Percentiles rank a stretch among this genome's conserved stretches.
Evolutionary conservation across 2,329 filamentous ascomycete genomes (phyloP).

Genomic region (Periconia digitata): DNA sequence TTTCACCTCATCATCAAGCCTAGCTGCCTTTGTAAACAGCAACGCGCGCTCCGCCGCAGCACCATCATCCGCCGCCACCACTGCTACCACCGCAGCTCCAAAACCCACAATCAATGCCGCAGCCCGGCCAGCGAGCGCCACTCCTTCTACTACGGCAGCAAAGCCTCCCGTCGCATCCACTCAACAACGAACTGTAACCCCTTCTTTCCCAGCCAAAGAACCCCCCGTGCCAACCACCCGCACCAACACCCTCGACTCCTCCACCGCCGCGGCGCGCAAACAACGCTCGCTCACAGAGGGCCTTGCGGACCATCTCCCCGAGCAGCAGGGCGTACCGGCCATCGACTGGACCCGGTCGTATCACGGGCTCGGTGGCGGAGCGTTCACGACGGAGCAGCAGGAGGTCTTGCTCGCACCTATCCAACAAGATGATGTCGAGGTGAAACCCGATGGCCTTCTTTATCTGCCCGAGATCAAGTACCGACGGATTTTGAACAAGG

Average conservation of each 20-base stretch:
- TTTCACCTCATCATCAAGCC: constrained; percentile 23
- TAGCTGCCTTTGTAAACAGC: constrained; percentile 25
- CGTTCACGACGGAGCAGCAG: constrained; percentile 71
- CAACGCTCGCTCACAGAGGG: constrained; percentile 51
- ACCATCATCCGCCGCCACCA: constrained; percentile 11
- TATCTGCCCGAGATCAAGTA: constrained; percentile 99
- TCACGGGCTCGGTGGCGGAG: constrained; percentile 70
- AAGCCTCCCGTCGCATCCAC: constrained; percentile 4
- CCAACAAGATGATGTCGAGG: constrained; percentile 77
- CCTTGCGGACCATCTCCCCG: constrained; percentile 52
- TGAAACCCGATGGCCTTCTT: constrained; percentile 95
- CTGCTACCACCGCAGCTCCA: constrained; percentile 13
- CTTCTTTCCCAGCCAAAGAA: constrained; percentile 32
- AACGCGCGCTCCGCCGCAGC: constrained; percentile 15
- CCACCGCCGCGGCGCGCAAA: constrained; percentile 26
- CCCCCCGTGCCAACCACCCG: constrained; percentile 37
- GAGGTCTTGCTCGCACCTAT: constrained; percentile 69
- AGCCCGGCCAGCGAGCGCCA: constrained; percentile 15
- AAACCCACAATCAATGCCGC: constrained; percentile 8
- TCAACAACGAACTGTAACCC: constrained; percentile 28
- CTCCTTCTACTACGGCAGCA: constrained; percentile 9
- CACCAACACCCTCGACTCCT: constrained; percentile 28
- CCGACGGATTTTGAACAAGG: constrained; percentile 80
- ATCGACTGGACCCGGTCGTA: constrained; percentile 85
- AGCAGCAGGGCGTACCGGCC: constrained; percentile 53